Percentiles rank a stretch among this genome's conserved stretches.
Evolutionary conservation across 306 rosid species (phyloP).

Genomic region (Prunus padus): DNA sequence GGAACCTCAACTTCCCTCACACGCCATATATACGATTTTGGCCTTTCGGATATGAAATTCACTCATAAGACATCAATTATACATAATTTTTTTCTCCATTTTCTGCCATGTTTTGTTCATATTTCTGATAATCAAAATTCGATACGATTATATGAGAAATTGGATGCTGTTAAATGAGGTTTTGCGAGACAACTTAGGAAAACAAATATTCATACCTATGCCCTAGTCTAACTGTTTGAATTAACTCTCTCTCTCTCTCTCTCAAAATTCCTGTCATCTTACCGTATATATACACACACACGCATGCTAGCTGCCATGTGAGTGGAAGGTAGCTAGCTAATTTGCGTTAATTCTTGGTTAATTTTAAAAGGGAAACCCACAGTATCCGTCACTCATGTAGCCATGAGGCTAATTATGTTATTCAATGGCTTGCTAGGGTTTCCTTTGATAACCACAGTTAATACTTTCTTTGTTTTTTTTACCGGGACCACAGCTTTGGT

Average conservation of each 20-base stretch:
- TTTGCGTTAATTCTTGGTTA: not conserved
- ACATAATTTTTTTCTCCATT: not conserved
- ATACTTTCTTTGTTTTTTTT: not conserved
- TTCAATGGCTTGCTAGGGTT: conserved; percentile 1
- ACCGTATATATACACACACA: not conserved
- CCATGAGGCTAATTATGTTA: conserved; percentile 16
- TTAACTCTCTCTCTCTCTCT: not conserved
- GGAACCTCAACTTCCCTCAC: too few species aligned
- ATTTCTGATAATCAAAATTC: not conserved
- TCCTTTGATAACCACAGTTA: conserved; percentile 28
- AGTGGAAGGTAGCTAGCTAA: not conserved
- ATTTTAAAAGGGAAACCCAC: not conserved
- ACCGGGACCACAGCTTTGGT: conserved; percentile 39
- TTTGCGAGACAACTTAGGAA: too few species aligned
- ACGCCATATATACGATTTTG: not conserved
- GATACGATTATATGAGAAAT: not conserved
- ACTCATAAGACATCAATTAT: not conserved
- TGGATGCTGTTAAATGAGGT: not conserved
- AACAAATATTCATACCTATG: not conserved
- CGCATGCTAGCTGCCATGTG: too few species aligned
- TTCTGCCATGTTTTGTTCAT: not conserved
- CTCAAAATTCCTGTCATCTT: not conserved
- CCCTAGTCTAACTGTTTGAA: not conserved
- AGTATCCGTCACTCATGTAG: not conserved
- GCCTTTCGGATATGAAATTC: not conserved